Evolutionary conservation across 176 grass and related monocot species (phyloP).

Genomic region (Triticum dicoccoides): DNA sequence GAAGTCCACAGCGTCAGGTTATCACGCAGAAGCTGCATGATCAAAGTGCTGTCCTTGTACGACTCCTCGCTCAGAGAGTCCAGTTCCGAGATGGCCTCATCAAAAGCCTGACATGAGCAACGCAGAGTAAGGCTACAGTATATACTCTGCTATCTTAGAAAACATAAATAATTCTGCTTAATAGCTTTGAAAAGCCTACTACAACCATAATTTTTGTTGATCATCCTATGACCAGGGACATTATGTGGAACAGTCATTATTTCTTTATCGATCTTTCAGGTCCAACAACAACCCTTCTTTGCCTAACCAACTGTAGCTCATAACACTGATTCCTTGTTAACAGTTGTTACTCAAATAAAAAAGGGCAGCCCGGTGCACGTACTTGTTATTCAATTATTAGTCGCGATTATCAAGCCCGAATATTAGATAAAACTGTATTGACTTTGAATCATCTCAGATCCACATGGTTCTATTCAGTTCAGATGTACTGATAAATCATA

Average conservation of each 20-base stretch:
- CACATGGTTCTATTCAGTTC: constrained; percentile 9
- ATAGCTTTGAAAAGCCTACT: too few relatives aligned
- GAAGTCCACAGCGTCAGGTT: constrained; percentile 85
- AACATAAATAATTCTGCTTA: background rate
- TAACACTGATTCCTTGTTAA: background rate
- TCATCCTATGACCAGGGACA: too few relatives aligned
- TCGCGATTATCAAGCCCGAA: background rate
- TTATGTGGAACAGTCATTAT: background rate
- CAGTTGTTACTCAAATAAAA: background rate
- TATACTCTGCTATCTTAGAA: background rate
- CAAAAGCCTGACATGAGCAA: constrained; percentile 51
- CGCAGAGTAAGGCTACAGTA: background rate
- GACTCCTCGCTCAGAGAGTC: constrained; percentile 74
- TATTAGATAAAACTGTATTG: background rate
- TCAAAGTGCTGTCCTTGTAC: constrained; percentile 77
- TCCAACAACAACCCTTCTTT: background rate
- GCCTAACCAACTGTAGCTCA: background rate
- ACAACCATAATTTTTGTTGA: too few relatives aligned
- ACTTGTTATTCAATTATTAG: background rate
- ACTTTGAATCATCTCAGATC: constrained; percentile 4
- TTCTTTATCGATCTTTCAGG: background rate
- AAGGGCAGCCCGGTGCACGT: too few relatives aligned
- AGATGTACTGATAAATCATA: background rate
- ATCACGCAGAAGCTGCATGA: constrained; percentile 78
- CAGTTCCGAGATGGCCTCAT: constrained; percentile 75